phyloP scores from a whole-genome alignment of 148 eudicot genomes.

The Arbutus unedo region DNA sequence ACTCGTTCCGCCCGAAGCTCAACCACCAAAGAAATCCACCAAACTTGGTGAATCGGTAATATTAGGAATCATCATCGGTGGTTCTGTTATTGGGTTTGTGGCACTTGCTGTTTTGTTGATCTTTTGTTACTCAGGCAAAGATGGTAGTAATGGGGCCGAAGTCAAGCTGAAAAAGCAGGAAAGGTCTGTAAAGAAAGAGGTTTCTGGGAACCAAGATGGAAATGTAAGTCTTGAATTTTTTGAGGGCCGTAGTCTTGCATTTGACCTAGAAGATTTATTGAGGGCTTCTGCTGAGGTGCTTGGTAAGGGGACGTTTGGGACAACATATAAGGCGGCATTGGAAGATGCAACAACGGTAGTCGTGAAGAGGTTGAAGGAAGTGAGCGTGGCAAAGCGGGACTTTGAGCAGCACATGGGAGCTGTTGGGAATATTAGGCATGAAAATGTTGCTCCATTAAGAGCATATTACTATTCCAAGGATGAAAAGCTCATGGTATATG shows the following conservation, averaged over 20 bases:
- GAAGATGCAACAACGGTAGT: slow-evolving; percentile 65
- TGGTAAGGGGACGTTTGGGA: slow-evolving; percentile 75
- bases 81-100: slow-evolving; percentile 39
- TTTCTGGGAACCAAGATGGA: slow-evolving; percentile 31
- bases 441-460: slow-evolving; percentile 62
- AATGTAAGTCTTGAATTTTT: slow-evolving; percentile 56
- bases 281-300: slow-evolving; percentile 88
- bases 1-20: slow-evolving; percentile 29
- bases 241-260: slow-evolving; percentile 51
- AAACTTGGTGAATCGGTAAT: slow-evolving; percentile 46
- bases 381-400: slow-evolving; percentile 52
- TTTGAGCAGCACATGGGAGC: slow-evolving; percentile 79
- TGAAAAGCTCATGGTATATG: slow-evolving; percentile 85
- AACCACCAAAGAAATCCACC: slow-evolving; percentile 27
- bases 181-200: slow-evolving; percentile 24
- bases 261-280: slow-evolving; percentile 71
- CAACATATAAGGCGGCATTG: slow-evolving; percentile 68
- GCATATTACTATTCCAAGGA: slow-evolving; percentile 85
- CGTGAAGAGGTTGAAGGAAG: slow-evolving; percentile 70
- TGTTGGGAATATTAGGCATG: slow-evolving; percentile 66
- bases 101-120: slow-evolving; percentile 41
- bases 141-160: slow-evolving; percentile 11
- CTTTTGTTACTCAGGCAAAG: slow-evolving; percentile 33
- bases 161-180: slow-evolving; percentile 26
- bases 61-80: slow-evolving; percentile 53